phyloP scores from a whole-genome alignment of 2,329 filamentous ascomycete species.

The Chaetomiaceae sp. region DNA sequence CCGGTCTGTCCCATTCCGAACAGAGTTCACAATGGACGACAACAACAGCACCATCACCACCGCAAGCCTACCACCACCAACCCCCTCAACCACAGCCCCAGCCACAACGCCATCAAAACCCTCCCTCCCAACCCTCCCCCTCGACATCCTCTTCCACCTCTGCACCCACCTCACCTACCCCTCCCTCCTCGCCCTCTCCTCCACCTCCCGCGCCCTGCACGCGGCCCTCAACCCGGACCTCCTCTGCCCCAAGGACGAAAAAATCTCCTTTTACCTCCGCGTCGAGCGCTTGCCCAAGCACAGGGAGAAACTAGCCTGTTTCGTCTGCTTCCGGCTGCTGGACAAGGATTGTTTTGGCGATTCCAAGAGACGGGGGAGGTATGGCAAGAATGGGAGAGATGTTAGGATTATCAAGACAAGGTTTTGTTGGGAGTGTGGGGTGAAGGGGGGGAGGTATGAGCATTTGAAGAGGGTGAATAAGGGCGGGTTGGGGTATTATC shows the following conservation, averaged over 20 bases:
- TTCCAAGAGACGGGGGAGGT: not conserved
- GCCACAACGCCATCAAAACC: not conserved
- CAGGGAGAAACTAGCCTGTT: constrained; percentile 12
- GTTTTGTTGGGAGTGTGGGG: constrained; percentile 20
- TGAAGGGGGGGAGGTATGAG: constrained; percentile 13
- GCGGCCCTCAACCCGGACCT: not conserved
- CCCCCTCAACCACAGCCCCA: not conserved
- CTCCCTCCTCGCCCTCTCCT: constrained; percentile 6
- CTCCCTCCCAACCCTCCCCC: constrained; percentile 8
- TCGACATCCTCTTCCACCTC: constrained; percentile 15
- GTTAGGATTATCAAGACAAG: not conserved
- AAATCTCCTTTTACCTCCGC: constrained; percentile 7
- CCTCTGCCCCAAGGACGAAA: not conserved
- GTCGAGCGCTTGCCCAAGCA: constrained; percentile 16
- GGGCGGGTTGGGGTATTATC: not conserved
- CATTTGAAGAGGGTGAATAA: constrained; percentile 4
- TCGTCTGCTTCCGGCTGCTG: constrained; percentile 12
- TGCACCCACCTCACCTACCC: constrained; percentile 7
- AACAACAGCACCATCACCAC: not conserved
- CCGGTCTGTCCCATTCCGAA: no score
- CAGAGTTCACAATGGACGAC: no score
- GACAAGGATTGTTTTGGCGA: constrained; percentile 3
- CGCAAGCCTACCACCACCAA: not conserved
- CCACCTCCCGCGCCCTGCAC: not conserved
- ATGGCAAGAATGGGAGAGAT: not conserved